These are phyloP conservation scores for Mycena sanguinolenta DNA, from an alignment of 768 basidiomycete genomes.

Conservation along the genomic window DNA sequence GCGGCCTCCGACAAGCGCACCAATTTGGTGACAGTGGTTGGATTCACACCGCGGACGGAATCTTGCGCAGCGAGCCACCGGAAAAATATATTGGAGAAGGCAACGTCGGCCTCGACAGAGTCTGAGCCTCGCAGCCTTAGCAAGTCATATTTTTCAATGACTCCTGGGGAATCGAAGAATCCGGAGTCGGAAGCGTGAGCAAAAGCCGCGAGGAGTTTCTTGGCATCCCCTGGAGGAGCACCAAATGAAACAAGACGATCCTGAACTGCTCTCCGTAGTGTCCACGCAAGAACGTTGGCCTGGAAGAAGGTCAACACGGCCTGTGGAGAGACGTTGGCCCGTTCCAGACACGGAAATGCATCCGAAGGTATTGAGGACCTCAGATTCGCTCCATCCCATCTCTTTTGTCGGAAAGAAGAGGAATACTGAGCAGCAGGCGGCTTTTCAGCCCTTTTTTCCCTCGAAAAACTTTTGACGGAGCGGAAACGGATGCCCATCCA, in stretches of 20 bases:
- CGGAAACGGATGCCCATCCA: slow-evolving; percentile 22
- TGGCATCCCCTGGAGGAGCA: slow-evolving; percentile 6
- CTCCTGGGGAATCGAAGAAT: slow-evolving; percentile 22
- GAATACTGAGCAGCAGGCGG: background rate
- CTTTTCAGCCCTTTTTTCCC: background rate
- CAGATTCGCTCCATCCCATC: background rate
- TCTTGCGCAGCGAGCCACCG: slow-evolving; percentile 7
- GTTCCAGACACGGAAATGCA: background rate
- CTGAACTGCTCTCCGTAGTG: background rate
- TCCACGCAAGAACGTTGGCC: slow-evolving; percentile 14
- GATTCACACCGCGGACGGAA: slow-evolving; percentile 8
- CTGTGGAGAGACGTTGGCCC: background rate
- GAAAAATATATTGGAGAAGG: slow-evolving; percentile 31
- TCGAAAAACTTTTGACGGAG: background rate
- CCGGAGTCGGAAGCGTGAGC: background rate
- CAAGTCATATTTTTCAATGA: slow-evolving; percentile 20
- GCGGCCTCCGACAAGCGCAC: slow-evolving; percentile 48
- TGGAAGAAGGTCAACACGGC: slow-evolving; percentile 18
- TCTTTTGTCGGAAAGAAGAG: background rate
- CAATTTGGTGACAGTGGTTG: slow-evolving; percentile 36
- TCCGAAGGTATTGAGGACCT: background rate
- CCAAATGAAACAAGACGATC: slow-evolving; percentile 36
- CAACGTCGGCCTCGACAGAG: slow-evolving; percentile 23
- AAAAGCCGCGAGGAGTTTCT: slow-evolving; percentile 29
- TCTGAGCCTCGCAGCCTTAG: slow-evolving; percentile 10